These are phyloP conservation scores for Phylloporus sp. DNA, from an alignment of 768 basidiomycete species.

Conservation along the genomic window DNA sequence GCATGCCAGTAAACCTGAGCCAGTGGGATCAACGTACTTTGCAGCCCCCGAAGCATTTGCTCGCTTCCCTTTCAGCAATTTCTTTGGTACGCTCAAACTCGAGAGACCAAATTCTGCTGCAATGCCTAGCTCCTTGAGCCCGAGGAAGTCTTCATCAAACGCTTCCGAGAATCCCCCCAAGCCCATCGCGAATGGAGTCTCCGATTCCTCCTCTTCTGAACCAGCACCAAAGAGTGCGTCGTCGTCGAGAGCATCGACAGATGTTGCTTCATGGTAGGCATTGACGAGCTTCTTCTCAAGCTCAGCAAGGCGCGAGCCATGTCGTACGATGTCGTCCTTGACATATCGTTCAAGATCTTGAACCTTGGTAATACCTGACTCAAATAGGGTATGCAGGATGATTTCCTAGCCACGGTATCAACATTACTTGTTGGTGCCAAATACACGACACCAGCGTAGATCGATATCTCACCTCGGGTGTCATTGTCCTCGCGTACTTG, in stretches of 20 bases:
- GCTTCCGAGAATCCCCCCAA: slow-evolving; percentile 74
- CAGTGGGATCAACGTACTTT: slow-evolving; percentile 42
- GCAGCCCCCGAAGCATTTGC: slow-evolving; percentile 37
- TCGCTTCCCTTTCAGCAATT: slow-evolving; percentile 64
- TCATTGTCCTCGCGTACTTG: slow-evolving; percentile 76
- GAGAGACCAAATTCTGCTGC: slow-evolving; percentile 80
- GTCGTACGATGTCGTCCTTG: slow-evolving; percentile 81
- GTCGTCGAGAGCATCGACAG: slow-evolving; percentile 45
- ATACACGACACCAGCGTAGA: slow-evolving; percentile 2
- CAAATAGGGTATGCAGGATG: slow-evolving; percentile 84
- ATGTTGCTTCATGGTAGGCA: slow-evolving; percentile 71
- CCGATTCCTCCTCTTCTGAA: slow-evolving; percentile 61
- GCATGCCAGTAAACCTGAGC: neutral
- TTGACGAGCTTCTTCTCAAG: slow-evolving; percentile 83
- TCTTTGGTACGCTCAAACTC: slow-evolving; percentile 74
- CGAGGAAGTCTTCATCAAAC: slow-evolving; percentile 91
- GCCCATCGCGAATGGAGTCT: slow-evolving; percentile 70
- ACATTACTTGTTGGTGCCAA: neutral
- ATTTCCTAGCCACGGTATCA: slow-evolving; percentile 65
- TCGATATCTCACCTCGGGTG: slow-evolving; percentile 63
- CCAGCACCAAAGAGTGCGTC: slow-evolving; percentile 45
- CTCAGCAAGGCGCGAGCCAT: slow-evolving; percentile 71
- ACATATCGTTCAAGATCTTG: slow-evolving; percentile 84
- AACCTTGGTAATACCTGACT: slow-evolving; percentile 77
- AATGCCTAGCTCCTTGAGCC: slow-evolving; percentile 82